phyloP scores from a whole-genome alignment of 2,329 filamentous ascomycete genomes.

The Arachnomyces sp. region DNA sequence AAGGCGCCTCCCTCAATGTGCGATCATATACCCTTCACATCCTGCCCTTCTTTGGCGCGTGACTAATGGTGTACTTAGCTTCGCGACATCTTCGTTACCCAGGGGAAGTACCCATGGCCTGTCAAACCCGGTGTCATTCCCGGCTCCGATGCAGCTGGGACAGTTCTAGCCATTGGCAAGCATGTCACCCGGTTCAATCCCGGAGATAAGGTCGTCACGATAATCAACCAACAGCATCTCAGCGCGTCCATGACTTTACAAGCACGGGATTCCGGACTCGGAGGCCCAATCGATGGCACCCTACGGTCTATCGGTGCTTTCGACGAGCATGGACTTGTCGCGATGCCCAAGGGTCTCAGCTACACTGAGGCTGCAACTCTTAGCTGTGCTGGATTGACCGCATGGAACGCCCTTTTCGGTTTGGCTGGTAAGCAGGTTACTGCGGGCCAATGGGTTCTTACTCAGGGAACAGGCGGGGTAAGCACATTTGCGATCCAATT shows the following conservation, averaged over 20 bases:
- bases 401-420: slow-evolving; percentile 50
- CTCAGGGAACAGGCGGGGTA: slow-evolving; percentile 49
- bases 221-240: slow-evolving; percentile 18
- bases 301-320: slow-evolving; percentile 2
- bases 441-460: slow-evolving; percentile 40
- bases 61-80: background rate
- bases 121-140: slow-evolving; percentile 7
- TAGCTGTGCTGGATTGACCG: slow-evolving; percentile 39
- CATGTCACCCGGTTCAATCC: slow-evolving; percentile 44
- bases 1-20: slow-evolving; percentile 4
- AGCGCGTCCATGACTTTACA: slow-evolving; percentile 11
- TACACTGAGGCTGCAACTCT: slow-evolving; percentile 46
- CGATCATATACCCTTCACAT: background rate
- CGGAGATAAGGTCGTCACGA: slow-evolving; percentile 44
- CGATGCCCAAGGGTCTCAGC: slow-evolving; percentile 46
- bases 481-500: slow-evolving; percentile 45
- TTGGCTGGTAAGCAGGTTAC: slow-evolving; percentile 31
- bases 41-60: background rate
- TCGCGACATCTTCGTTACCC: slow-evolving; percentile 1
- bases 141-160: slow-evolving; percentile 46
- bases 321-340: slow-evolving; percentile 3
- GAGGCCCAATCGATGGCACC: background rate
- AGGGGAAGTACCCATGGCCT: slow-evolving; percentile 5
- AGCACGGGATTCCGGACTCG: slow-evolving; percentile 1
- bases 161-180: slow-evolving; percentile 42